A percentile compares a stretch with the other conserved stretches of the same genome.
phyloP scores from a whole-genome alignment of 371 early-diverging fungal genomes.

The Aphelidium insulamus region DNA sequence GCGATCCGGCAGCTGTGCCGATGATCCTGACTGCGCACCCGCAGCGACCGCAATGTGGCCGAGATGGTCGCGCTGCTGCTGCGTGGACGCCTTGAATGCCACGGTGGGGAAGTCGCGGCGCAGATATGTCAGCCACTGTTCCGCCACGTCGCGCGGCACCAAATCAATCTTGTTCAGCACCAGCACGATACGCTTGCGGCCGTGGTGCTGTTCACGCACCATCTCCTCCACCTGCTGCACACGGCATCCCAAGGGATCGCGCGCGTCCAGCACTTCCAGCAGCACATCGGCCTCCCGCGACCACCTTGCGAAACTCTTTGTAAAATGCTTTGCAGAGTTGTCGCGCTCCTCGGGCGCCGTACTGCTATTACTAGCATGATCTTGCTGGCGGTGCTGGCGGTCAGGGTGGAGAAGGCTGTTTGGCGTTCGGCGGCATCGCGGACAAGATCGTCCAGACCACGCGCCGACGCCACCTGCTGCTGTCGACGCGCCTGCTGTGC shows the following conservation, averaged over 20 bases:
- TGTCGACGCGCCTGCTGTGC: too few species aligned
- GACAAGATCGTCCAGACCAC: too few species aligned
- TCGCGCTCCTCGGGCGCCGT: too few species aligned
- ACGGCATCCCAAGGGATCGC: slow-evolving; percentile 89
- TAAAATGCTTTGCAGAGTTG: slow-evolving; percentile 85
- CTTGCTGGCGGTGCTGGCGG: too few species aligned
- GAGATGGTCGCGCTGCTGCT: slow-evolving; percentile 63
- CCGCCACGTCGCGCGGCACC: slow-evolving; percentile 71
- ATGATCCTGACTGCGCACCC: too few species aligned
- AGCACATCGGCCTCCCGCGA: slow-evolving; percentile 94
- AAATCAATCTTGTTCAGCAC: slow-evolving; percentile 96
- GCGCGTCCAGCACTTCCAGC: slow-evolving; percentile 90
- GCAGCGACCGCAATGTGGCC: too few species aligned
- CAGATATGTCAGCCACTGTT: slow-evolving; percentile 79
- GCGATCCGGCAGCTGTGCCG: too few species aligned
- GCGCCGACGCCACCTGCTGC: too few species aligned
- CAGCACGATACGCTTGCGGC: slow-evolving; percentile 78
- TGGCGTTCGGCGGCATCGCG: too few species aligned
- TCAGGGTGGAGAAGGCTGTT: too few species aligned
- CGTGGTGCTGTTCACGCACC: slow-evolving; percentile 64
- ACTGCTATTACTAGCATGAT: too few species aligned
- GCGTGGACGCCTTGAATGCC: slow-evolving; percentile 92
- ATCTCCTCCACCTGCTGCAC: slow-evolving; percentile 68
- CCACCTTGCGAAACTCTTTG: slow-evolving; percentile 79
- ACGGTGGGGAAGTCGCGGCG: slow-evolving; percentile 86